These are phyloP conservation scores for Micractinium sp. DNA, from an alignment of 139 green algal genomes.

Conservation along the genomic window DNA sequence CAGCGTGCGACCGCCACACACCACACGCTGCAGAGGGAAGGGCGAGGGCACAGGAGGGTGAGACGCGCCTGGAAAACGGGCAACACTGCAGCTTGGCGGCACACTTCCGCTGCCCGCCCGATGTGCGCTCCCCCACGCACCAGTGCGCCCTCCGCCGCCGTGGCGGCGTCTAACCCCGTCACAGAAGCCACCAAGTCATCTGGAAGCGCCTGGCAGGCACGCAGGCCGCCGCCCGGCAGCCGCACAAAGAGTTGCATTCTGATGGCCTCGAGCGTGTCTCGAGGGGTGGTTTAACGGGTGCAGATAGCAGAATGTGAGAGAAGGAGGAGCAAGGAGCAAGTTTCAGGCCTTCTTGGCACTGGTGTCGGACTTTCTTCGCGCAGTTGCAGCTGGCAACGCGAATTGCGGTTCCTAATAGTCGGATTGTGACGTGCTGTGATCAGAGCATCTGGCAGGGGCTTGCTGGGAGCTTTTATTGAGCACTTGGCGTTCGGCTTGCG, in stretches of 20 bases:
- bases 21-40: slow-evolving; percentile 30
- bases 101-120: neutral
- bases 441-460: too few relatives aligned
- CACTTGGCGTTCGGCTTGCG: too few relatives aligned
- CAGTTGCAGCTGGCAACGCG: too few relatives aligned
- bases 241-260: slow-evolving; percentile 5
- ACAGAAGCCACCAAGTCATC: neutral
- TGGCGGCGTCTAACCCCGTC: neutral
- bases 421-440: too few relatives aligned
- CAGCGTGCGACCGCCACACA: slow-evolving; percentile 30
- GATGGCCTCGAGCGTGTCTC: neutral
- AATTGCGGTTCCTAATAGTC: too few relatives aligned
- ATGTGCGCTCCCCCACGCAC: neutral
- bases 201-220: neutral
- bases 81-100: too few relatives aligned
- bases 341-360: neutral
- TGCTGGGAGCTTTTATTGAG: too few relatives aligned
- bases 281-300: too few relatives aligned
- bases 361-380: too few relatives aligned
- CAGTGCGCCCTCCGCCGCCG: neutral
- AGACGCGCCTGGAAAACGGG: neutral
- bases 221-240: neutral
- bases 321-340: neutral
- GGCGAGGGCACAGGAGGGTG: neutral
- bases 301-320: neutral